phyloP scores from a whole-genome alignment of 805 yeast species.

The Candida tibetensis region DNA sequence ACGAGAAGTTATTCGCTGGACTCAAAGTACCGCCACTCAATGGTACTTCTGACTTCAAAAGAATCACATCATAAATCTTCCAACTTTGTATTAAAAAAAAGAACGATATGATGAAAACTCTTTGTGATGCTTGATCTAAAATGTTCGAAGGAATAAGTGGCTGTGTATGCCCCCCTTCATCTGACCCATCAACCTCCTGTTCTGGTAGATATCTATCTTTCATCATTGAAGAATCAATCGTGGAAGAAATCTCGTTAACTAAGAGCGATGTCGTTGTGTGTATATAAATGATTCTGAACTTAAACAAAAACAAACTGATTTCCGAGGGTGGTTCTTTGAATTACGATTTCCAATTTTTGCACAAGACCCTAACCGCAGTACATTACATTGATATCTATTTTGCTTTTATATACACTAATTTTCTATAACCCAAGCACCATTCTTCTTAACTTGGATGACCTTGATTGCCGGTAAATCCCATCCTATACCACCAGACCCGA shows the following conservation, averaged over 20 bases:
- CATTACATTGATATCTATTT: too few relatives aligned
- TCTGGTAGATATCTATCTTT: too few relatives aligned
- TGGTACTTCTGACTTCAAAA: constrained; percentile 48
- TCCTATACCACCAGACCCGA: constrained; percentile 82
- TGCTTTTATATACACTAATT: too few relatives aligned
- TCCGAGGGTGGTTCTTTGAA: neutral
- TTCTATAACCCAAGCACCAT: constrained; percentile 65
- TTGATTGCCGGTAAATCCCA: constrained; percentile 85
- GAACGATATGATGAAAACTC: constrained; percentile 61
- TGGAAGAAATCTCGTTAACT: neutral
- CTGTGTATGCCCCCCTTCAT: constrained; percentile 6
- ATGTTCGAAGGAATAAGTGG: constrained; percentile 59
- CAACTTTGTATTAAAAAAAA: constrained; percentile 80
- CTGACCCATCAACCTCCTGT: too few relatives aligned
- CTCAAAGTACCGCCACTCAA: constrained; percentile 30
- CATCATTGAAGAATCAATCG: neutral
- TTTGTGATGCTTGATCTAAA: constrained; percentile 74
- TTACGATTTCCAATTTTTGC: constrained; percentile 1
- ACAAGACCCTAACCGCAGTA: too few relatives aligned
- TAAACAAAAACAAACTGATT: constrained; percentile 1
- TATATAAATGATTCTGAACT: neutral
- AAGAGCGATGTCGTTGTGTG: neutral
- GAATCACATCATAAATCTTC: constrained; percentile 70
- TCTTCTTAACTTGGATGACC: constrained; percentile 64
- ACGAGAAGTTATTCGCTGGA: constrained; percentile 50